Evolutionary conservation across 306 rosid species (phyloP).

Genomic region (Citrullus mucosospermus): DNA sequence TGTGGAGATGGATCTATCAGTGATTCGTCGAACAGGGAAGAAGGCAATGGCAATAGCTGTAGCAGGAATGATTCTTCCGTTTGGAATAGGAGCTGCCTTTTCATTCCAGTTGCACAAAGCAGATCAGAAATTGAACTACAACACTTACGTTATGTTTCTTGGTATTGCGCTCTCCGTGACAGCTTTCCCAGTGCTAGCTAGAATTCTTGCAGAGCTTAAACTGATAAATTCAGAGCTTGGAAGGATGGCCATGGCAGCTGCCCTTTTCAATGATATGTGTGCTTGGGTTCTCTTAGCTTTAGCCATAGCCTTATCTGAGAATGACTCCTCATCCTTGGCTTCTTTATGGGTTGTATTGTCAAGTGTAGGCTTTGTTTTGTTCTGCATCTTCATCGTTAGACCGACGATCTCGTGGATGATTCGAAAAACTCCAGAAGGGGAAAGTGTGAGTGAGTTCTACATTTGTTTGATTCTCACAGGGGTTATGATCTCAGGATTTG

Average conservation of each 20-base stretch:
- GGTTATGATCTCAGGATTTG: constrained; percentile 77
- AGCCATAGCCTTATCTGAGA: constrained; percentile 68
- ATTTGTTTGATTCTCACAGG: constrained; percentile 72
- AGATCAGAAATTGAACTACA: neutral
- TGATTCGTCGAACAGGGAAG: constrained; percentile 37
- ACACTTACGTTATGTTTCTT: constrained; percentile 40
- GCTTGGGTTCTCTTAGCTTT: constrained; percentile 77
- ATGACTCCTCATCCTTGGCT: constrained; percentile 33
- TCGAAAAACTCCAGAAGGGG: constrained; percentile 77
- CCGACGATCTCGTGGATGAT: constrained; percentile 55
- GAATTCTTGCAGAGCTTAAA: constrained; percentile 69
- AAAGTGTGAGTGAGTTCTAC: constrained; percentile 50
- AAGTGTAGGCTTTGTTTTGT: constrained; percentile 40
- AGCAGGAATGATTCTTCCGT: constrained; percentile 68
- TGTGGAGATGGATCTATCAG: constrained; percentile 68
- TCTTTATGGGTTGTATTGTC: constrained; percentile 70
- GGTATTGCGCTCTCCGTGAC: constrained; percentile 64
- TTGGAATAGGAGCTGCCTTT: constrained; percentile 26
- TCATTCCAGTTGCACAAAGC: constrained; percentile 12
- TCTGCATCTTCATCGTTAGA: constrained; percentile 38
- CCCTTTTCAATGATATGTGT: constrained; percentile 67
- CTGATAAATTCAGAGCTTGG: constrained; percentile 69
- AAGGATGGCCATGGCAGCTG: constrained; percentile 49
- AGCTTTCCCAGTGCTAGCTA: constrained; percentile 70
- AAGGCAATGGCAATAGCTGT: constrained; percentile 41